phyloP scores from a whole-genome alignment of 345 rosid species.

The Dipteronia dyeriana region DNA sequence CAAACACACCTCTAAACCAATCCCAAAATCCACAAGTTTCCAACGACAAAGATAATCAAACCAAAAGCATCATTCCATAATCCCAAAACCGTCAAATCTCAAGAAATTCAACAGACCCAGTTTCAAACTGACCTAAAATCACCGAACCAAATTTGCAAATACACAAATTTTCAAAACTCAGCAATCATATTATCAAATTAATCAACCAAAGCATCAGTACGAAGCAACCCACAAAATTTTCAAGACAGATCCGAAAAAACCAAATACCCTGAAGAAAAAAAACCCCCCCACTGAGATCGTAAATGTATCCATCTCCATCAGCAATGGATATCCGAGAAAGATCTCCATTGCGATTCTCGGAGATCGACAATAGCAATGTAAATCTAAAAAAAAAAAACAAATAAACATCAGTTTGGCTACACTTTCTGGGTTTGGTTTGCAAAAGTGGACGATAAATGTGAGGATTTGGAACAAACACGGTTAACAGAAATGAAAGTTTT shows the following conservation, averaged over 20 bases:
- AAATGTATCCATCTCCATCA: too few relatives aligned
- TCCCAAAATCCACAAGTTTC: background rate
- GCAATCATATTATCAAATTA: background rate
- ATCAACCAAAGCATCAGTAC: conserved; percentile 1
- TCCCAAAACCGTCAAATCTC: background rate
- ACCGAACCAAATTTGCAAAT: background rate
- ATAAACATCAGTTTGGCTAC: too few relatives aligned
- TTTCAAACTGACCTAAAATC: background rate
- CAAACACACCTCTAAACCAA: background rate
- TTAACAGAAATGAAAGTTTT: too few relatives aligned
- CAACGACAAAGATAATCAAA: background rate
- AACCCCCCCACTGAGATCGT: too few relatives aligned
- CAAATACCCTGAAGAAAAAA: too few relatives aligned
- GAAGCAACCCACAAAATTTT: background rate
- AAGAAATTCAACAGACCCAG: background rate
- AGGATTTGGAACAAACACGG: too few relatives aligned
- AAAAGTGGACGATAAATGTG: too few relatives aligned
- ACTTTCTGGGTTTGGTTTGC: too few relatives aligned
- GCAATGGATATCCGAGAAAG: too few relatives aligned
- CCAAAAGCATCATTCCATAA: background rate
- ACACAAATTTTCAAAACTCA: background rate
- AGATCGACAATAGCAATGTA: too few relatives aligned
- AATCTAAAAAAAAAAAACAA: too few relatives aligned
- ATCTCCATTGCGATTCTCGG: too few relatives aligned
- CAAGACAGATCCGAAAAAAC: background rate